Base-by-base conservation (phyloP, 176 grass and related monocot genomes). In the Cocos nucifera region DNA sequence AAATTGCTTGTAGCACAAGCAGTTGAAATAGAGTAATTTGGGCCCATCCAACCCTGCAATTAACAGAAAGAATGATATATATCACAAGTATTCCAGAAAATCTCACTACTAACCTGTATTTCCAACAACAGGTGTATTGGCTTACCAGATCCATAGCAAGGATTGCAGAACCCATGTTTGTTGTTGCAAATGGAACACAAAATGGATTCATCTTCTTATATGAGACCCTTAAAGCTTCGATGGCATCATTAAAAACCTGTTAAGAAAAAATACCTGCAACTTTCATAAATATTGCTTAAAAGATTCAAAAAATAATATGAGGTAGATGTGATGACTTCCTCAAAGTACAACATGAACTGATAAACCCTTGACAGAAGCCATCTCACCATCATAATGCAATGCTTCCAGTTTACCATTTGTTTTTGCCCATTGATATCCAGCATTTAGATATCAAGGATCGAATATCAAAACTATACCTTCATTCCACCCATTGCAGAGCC, bases 131-230 rank as follows among this genome's bases (percentile, higher is more conserved):
- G 35, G 35, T 28, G 35, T 61, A 54, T 69, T 16, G 19, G 52
- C 69, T 4, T 66, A 98, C 94, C 88, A 98, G 82, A 89, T 98
- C 94, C 84, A 98, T 98, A 58, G 88, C 94, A 80, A 98, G 94
- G 74, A 98, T 93, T 56, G 94, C 88, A 77, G 94, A 98, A 8
- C 94, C 94, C 94, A 98, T 98, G 63, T 98, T 98, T 51, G 94
- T 98, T 58, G 94, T 93, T 73, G 94, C 88, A 81, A 98, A 98
- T 23, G 94, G 94, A 57, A 98, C 84, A 83, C 94, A 98, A 69
- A 98, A 98, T 0, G 94, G 94, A 61, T 98, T 92, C 94, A 98
- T 89, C 74, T 98, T 98, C 87, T 74, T 98, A 76, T 98, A 98
- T 24, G 94, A 98, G 7, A 98, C 88, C 75, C 94, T 93, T 69